Evolutionary conservation across 1,284 basidiomycete species (phyloP).

Genomic region (Leccinum laetum): DNA sequence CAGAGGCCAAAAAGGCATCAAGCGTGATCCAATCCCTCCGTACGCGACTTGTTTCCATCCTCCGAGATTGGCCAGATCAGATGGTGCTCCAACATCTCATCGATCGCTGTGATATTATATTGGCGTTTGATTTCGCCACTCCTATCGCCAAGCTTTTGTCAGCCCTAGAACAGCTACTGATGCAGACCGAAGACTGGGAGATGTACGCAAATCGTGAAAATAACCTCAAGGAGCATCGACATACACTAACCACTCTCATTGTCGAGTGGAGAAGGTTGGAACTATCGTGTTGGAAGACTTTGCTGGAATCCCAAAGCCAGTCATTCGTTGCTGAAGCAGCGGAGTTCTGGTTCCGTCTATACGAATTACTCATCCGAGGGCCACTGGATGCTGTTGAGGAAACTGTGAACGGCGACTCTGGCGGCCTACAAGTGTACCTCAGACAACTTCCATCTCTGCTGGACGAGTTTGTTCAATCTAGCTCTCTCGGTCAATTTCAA

Average conservation of each 20-base stretch:
- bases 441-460: slow-evolving; percentile 76
- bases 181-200: slow-evolving; percentile 97
- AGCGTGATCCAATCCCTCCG: slow-evolving; percentile 53
- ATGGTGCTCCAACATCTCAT: slow-evolving; percentile 91
- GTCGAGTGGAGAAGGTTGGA: slow-evolving; percentile 93
- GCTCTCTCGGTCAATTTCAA: slow-evolving; percentile 83
- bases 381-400: slow-evolving; percentile 49
- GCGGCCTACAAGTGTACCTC: slow-evolving; percentile 55
- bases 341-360: slow-evolving; percentile 93
- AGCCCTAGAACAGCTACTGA: slow-evolving; percentile 83
- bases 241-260: slow-evolving; percentile 72
- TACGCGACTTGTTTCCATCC: slow-evolving; percentile 55
- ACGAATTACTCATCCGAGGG: slow-evolving; percentile 78
- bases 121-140: slow-evolving; percentile 65
- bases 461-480: slow-evolving; percentile 79
- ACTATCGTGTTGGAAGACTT: slow-evolving; percentile 81
- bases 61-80: slow-evolving; percentile 94
- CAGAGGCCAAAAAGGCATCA: slow-evolving; percentile 66
- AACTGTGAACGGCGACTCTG: slow-evolving; percentile 32
- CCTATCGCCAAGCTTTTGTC: slow-evolving; percentile 87
- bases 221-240: slow-evolving; percentile 70
- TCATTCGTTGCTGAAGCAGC: slow-evolving; percentile 64
- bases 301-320: slow-evolving; percentile 74
- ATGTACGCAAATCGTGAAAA: slow-evolving; percentile 90
- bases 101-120: slow-evolving; percentile 72